Evolutionary conservation across 2,329 filamentous ascomycete genomes (phyloP).

Genomic region (Beauveria scarabaeidicola): DNA sequence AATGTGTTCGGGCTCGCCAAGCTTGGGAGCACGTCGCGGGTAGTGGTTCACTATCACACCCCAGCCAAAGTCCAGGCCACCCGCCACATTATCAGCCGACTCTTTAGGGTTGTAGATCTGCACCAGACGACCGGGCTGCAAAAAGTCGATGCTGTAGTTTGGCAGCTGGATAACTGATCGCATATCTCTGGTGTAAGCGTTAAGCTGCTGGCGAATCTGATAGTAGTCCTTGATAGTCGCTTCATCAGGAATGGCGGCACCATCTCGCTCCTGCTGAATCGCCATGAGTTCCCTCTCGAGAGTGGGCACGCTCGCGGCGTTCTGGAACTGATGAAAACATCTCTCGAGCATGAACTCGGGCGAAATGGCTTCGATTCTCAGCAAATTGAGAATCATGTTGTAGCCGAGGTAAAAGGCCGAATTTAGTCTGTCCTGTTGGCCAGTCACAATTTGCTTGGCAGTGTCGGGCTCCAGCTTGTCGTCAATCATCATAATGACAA

Average conservation of each 20-base stretch:
- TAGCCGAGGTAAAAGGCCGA: slow-evolving; percentile 97
- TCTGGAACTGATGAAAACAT: slow-evolving; percentile 98
- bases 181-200: slow-evolving; percentile 81
- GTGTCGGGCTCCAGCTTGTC: slow-evolving; percentile 90
- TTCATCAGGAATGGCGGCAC: slow-evolving; percentile 76
- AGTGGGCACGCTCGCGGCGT: slow-evolving; percentile 73
- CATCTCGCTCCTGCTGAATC: slow-evolving; percentile 65
- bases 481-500: slow-evolving; percentile 99
- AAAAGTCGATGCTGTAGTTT: slow-evolving; percentile 72
- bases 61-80: slow-evolving; percentile 76
- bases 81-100: slow-evolving; percentile 31
- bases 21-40: slow-evolving; percentile 56
- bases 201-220: slow-evolving; percentile 75
- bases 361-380: slow-evolving; percentile 97
- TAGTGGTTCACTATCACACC: slow-evolving; percentile 74
- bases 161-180: slow-evolving; percentile 86
- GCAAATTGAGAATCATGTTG: slow-evolving; percentile 97
- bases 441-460: slow-evolving; percentile 93
- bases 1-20: slow-evolving; percentile 56
- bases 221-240: slow-evolving; percentile 89
- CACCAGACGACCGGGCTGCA: slow-evolving; percentile 81
- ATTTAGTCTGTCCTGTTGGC: slow-evolving; percentile 93
- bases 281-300: slow-evolving; percentile 77
- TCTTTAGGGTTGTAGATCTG: slow-evolving; percentile 65
- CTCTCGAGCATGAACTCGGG: slow-evolving; percentile 98